These are phyloP conservation scores for Gymnopus androsaceus DNA, from an alignment of 1,284 basidiomycete species.

Conservation along the genomic window DNA sequence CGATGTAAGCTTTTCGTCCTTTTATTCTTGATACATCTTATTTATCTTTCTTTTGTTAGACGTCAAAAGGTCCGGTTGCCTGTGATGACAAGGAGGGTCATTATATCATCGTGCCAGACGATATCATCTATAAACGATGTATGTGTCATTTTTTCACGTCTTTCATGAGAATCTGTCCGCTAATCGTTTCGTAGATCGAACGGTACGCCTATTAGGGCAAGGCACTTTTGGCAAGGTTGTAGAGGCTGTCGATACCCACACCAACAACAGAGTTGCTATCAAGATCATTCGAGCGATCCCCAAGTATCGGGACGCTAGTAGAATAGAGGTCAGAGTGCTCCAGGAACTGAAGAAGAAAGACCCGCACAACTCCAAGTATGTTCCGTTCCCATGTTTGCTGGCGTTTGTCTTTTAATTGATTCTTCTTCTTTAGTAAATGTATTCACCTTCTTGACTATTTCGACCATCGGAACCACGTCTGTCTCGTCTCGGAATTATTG, in stretches of 20 bases:
- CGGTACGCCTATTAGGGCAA: conserved; percentile 89
- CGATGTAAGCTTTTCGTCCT: conserved; percentile 52
- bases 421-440: conserved; percentile 76
- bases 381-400: conserved; percentile 26
- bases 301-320: conserved; percentile 97
- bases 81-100: conserved; percentile 96
- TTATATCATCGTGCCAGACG: conserved; percentile 89
- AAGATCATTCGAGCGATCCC: conserved; percentile 98
- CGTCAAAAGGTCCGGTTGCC: conserved; percentile 59
- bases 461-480: conserved; percentile 97
- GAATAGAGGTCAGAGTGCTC: conserved; percentile 96
- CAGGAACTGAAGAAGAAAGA: conserved; percentile 91
- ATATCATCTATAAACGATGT: conserved; percentile 86
- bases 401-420: conserved; percentile 22
- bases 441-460: conserved; percentile 96
- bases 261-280: conserved; percentile 86
- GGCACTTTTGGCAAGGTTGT: conserved; percentile 99
- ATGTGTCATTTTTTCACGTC: conserved; percentile 34
- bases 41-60: conserved; percentile 42
- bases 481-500: conserved; percentile 93
- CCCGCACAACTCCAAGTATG: conserved; percentile 86
- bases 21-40: conserved; percentile 21
- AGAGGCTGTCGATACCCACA: conserved; percentile 85
- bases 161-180: conserved; percentile 9
- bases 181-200: conserved; percentile 69